phyloP scores from a whole-genome alignment of 805 yeast species.

The Lipomyces yamadae region DNA sequence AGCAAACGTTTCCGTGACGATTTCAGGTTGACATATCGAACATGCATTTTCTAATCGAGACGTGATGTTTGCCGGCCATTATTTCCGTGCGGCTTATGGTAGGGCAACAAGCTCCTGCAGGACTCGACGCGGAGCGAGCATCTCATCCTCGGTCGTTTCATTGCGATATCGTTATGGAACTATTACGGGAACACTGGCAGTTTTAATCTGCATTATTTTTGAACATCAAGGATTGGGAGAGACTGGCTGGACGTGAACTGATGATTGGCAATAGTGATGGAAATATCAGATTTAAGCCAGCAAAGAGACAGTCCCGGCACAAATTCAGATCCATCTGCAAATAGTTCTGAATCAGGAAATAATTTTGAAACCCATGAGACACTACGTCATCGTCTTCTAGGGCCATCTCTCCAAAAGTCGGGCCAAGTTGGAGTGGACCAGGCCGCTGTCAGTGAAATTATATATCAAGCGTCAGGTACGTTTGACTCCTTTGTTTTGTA shows the following conservation, averaged over 20 bases:
- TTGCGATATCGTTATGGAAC: too few species aligned
- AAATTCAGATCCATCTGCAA: background rate
- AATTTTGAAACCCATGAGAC: background rate
- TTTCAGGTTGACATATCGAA: background rate
- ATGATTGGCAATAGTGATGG: background rate
- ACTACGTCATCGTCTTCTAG: constrained; percentile 37
- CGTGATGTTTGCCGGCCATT: background rate
- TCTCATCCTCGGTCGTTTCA: too few species aligned
- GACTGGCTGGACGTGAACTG: background rate
- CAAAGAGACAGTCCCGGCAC: background rate
- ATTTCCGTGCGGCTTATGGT: background rate
- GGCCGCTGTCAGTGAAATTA: constrained; percentile 34
- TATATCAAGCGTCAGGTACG: constrained; percentile 37
- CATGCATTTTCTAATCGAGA: background rate
- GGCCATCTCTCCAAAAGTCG: constrained; percentile 39
- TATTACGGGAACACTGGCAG: too few species aligned
- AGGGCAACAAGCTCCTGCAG: background rate
- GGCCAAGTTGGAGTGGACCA: constrained; percentile 41
- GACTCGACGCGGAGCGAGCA: too few species aligned
- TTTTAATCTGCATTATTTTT: too few species aligned
- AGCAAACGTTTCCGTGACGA: background rate
- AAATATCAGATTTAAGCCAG: background rate
- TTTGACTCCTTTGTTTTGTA: too few species aligned
- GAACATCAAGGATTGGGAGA: too few species aligned
- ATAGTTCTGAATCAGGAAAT: background rate